phyloP scores from a whole-genome alignment of 306 rosid species.

The Malus fusca region DNA sequence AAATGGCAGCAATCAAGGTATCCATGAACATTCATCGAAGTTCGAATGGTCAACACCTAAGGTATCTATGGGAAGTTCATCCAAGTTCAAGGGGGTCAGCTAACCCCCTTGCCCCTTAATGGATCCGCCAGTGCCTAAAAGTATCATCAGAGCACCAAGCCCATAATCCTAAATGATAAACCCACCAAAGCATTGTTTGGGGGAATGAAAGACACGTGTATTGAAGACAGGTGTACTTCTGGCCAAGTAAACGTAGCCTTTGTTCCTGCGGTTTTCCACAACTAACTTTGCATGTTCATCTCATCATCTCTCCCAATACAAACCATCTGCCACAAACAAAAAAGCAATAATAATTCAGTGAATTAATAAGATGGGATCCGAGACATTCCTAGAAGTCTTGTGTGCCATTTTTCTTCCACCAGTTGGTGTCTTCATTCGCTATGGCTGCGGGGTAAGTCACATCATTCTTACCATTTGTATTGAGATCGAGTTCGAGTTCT shows the following conservation, averaged over 20 bases:
- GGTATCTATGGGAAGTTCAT: too few species aligned
- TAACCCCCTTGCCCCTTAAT: too few species aligned
- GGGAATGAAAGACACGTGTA: neutral
- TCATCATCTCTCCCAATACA: neutral
- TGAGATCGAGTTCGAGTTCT: neutral
- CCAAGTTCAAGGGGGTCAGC: too few species aligned
- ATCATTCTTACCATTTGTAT: neutral
- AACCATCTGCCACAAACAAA: neutral
- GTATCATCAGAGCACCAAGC: neutral
- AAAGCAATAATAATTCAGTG: neutral
- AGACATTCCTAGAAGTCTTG: conserved; percentile 21
- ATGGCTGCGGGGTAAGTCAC: conserved; percentile 22
- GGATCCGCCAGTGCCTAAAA: too few species aligned
- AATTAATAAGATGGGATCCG: conserved; percentile 19
- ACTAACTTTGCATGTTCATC: neutral
- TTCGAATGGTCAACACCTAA: too few species aligned
- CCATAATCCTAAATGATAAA: too few species aligned
- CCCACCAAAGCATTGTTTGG: neutral
- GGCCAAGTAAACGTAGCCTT: neutral
- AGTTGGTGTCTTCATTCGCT: conserved; percentile 31
- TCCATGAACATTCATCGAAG: too few species aligned
- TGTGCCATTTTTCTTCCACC: conserved; percentile 34
- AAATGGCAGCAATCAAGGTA: too few species aligned
- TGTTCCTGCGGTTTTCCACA: neutral
- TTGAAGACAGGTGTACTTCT: neutral